These are phyloP conservation scores for Thermomucor indicae-seudaticae DNA, from an alignment of 371 early-diverging fungal genomes.

Conservation along the genomic window DNA sequence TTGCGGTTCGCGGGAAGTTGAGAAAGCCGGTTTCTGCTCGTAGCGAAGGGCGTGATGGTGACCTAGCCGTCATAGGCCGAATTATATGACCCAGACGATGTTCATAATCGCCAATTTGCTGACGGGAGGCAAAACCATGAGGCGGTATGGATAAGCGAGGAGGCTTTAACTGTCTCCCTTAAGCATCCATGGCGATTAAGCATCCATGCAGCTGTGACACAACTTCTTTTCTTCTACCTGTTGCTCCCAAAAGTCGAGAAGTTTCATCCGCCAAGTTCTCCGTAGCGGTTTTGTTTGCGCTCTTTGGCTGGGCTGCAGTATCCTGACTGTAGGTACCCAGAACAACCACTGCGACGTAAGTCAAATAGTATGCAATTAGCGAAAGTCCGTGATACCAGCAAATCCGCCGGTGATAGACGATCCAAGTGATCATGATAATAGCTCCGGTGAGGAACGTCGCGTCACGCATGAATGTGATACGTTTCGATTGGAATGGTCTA, in stretches of 20 bases:
- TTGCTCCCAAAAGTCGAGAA: slow-evolving; percentile 4
- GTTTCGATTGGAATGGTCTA: slow-evolving; percentile 60
- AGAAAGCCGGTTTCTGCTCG: slow-evolving; percentile 5
- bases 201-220: background rate
- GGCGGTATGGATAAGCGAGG: slow-evolving; percentile 24
- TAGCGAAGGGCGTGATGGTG: slow-evolving; percentile 19
- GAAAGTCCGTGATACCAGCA: slow-evolving; percentile 55
- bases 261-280: slow-evolving; percentile 15
- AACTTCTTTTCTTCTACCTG: slow-evolving; percentile 1
- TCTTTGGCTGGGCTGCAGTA: background rate
- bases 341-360: slow-evolving; percentile 53
- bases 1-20: slow-evolving; percentile 22
- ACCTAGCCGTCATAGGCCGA: slow-evolving; percentile 26
- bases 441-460: slow-evolving; percentile 66
- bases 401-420: slow-evolving; percentile 59
- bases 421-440: slow-evolving; percentile 52
- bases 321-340: slow-evolving; percentile 17
- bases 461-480: slow-evolving; percentile 67
- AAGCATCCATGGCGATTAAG: background rate
- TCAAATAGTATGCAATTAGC: slow-evolving; percentile 50
- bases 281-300: slow-evolving; percentile 1
- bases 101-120: slow-evolving; percentile 7
- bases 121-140: slow-evolving; percentile 15
- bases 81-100: slow-evolving; percentile 31
- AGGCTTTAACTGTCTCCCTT: slow-evolving; percentile 13